Evolutionary conservation across 805 yeast genomes (phyloP), one percentile per base, ranked within the genome.

Genomic region (Teunomyces aglyptinius): DNA sequence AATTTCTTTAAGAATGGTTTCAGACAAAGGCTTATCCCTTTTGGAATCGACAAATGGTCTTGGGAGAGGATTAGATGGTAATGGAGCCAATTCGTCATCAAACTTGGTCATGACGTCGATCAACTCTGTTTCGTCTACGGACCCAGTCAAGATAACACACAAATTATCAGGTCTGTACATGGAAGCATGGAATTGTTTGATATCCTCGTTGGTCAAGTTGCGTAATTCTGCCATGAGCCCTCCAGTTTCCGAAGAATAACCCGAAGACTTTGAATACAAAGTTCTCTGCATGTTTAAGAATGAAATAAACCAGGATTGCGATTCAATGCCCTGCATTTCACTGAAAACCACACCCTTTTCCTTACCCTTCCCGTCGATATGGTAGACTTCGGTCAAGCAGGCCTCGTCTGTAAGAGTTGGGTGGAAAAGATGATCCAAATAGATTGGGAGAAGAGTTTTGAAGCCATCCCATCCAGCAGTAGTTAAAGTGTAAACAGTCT

Each of bases 381-480:
- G 98, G 63, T 89, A 89, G 6, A 94, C 98, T 63, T 94, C 99
- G 1, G 99, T 94, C 44, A 85, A 70, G 57, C 96, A 94, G 0
- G 96, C 96, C 44, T 83, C 88, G 59, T 90, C 96, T 1, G 96
- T 85, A 44, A 94, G 68, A 0, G 96, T 88, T 1, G 99, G 97
- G 55, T 82, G 65, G 39, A 90, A 64, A 19, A 94, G 67, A 61
- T 94, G 98, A 61, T 94, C 98, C 53, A 94, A 67, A 62, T 92
- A 94, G 3, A 90, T 84, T 0, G 99, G 98, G 26, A 94, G 75
- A 24, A 94, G 68, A 50, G 83, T 77, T 41, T 79, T 80, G 67
- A 94, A 94, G 1, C 97, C 98, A 47, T 88, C 89, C 96, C 97
- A 91, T 7, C 98, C 98, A 1, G 98, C 98, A 32, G 96, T 83